A percentile compares a stretch with the other conserved stretches of the same genome.
phyloP scores from a whole-genome alignment of 208 protist species.

The Crithidia mellificae region DNA sequence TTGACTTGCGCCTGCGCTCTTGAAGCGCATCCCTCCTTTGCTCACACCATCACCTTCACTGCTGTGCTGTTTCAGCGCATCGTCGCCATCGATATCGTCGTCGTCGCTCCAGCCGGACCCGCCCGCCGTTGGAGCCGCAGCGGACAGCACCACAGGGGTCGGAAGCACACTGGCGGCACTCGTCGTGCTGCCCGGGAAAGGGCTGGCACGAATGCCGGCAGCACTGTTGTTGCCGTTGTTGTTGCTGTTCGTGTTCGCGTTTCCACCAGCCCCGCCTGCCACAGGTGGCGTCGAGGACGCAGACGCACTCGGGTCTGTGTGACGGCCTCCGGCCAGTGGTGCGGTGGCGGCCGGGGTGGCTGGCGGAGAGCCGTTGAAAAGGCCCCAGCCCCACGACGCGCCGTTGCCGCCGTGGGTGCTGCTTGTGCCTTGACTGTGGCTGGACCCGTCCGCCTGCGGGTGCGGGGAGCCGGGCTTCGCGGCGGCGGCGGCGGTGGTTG shows the following conservation, averaged over 20 bases:
- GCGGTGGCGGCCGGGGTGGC: not conserved
- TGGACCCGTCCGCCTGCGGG: not conserved
- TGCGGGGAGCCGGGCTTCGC: not conserved
- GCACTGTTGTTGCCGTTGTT: not conserved
- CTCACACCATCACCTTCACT: no score
- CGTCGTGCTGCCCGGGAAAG: slow-evolving; percentile 6
- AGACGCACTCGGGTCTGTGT: not conserved
- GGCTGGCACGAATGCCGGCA: not conserved
- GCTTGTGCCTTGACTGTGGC: not conserved
- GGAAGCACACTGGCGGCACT: not conserved
- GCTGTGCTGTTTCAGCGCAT: no score
- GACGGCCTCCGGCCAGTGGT: not conserved
- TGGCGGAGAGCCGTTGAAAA: slow-evolving; percentile 4
- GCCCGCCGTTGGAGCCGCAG: not conserved
- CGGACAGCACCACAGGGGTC: not conserved
- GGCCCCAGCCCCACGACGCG: slow-evolving; percentile 11
- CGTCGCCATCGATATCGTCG: slow-evolving; percentile 1
- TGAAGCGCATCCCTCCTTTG: no score
- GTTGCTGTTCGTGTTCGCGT: not conserved
- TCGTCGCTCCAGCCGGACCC: slow-evolving; percentile 28
- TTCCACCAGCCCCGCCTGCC: no score
- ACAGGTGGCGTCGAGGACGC: not conserved
- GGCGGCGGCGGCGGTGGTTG: not conserved
- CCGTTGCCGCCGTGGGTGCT: slow-evolving; percentile 8
- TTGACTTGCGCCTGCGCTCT: no score